Evolutionary conservation across 108 stramenopile genomes (phyloP), one percentile per base, ranked within the genome.

Genomic region (Skeletonema grethae): DNA sequence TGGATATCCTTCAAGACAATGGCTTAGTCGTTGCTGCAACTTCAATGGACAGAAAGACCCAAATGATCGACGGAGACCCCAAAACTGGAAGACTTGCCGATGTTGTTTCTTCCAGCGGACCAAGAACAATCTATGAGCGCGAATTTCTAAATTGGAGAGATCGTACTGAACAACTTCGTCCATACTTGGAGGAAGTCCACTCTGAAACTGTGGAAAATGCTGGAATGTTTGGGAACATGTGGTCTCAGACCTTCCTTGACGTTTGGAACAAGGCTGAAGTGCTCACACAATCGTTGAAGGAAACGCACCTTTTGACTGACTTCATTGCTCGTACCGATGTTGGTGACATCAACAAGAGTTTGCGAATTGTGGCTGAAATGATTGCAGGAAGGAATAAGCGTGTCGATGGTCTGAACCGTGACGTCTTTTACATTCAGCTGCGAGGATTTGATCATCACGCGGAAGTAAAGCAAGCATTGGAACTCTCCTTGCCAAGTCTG

Each of bases 381-480:
- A 87, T 90, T 34, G 28, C 39, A 12, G 75, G 48, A 9, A 30
- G 72, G 20, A 66, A 66, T 35, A 60, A 73, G 30, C 64, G 85
- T 25, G 77, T 81, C 28, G 56, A 65, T 11, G 29, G 65, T 5
- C 65, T 66, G 30, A 82, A 93, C 55, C 86, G 90, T 5, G 87
- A 89, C 70, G 76, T 86, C 7, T 88, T 93, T 53, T 90, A 72
- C 63, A 63, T 79, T 13, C 35, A 82, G 8, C 62, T 89, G 35
- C 85, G 88, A 30, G 82, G 82, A 15, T 93, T 63, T 57, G 92
- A 93, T 77, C 76, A 82, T 18, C 92, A 93, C 55, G 38, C 56
- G 46, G 50, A 79, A 6, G 43, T 85, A 38, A 74, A 75, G 20
- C 38, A 43, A 11, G 65, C 41, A n/a, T 43, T 88, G 48, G 45